phyloP scores from a whole-genome alignment of 805 yeast species.

The Yarrowia porcina region DNA sequence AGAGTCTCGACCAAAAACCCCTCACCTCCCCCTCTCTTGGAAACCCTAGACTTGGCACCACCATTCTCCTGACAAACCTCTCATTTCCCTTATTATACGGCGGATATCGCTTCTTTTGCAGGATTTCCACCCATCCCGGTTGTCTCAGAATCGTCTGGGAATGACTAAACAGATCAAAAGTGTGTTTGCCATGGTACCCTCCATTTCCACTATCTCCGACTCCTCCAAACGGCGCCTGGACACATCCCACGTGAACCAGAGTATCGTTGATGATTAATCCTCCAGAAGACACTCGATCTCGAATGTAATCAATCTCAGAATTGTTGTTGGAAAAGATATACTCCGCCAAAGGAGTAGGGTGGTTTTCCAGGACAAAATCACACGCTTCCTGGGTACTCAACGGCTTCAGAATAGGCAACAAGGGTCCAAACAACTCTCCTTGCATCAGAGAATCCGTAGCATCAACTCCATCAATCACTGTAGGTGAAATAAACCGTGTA shows the following conservation, averaged over 20 bases:
- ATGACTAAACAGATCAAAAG: slow-evolving; percentile 68
- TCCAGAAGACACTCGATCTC: slow-evolving; percentile 63
- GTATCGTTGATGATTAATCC: slow-evolving; percentile 66
- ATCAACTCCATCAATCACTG: slow-evolving; percentile 56
- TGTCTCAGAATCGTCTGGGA: slow-evolving; percentile 63
- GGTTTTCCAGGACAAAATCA: slow-evolving; percentile 43
- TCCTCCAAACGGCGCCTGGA: slow-evolving; percentile 84
- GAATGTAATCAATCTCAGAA: slow-evolving; percentile 50
- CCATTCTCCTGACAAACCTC: not conserved
- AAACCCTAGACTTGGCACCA: not conserved
- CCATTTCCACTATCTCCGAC: slow-evolving; percentile 81
- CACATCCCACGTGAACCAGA: slow-evolving; percentile 62
- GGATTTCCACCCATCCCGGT: slow-evolving; percentile 58
- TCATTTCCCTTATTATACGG: slow-evolving; percentile 44
- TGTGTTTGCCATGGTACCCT: slow-evolving; percentile 68
- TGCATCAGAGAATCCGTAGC: slow-evolving; percentile 70
- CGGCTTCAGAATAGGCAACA: slow-evolving; percentile 67
- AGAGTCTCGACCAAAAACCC: slow-evolving; percentile 7
- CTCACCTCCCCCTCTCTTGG: not conserved
- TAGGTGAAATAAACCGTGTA: slow-evolving; percentile 61
- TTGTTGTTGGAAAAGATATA: slow-evolving; percentile 58
- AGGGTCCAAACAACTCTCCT: slow-evolving; percentile 78
- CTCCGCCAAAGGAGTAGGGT: slow-evolving; percentile 75
- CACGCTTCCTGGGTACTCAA: slow-evolving; percentile 33
- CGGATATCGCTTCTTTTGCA: slow-evolving; percentile 59